A percentile compares a stretch with the other conserved stretches of the same genome.
These are phyloP conservation scores for Sistotremastrum suecicum DNA, from an alignment of 768 basidiomycete species.

Conservation along the genomic window DNA sequence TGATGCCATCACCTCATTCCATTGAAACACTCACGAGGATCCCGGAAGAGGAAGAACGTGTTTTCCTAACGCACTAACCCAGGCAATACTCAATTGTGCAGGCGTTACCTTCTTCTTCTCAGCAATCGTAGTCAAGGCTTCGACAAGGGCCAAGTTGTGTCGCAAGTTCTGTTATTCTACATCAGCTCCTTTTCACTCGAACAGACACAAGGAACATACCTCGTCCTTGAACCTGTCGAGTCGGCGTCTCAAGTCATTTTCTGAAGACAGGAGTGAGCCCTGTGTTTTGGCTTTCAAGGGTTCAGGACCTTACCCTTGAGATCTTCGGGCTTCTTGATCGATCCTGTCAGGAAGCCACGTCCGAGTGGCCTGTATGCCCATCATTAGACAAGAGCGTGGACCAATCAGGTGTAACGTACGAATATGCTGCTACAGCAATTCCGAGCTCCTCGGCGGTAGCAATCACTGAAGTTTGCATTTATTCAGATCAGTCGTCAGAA, in stretches of 20 bases:
- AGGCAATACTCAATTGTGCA: constrained; percentile 25
- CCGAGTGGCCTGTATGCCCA: constrained; percentile 31
- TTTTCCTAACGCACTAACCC: constrained; percentile 25
- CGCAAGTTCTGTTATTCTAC: constrained; percentile 19
- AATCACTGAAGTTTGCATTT: constrained; percentile 23
- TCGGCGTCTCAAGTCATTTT: constrained; percentile 25
- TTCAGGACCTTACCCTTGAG: constrained; percentile 14
- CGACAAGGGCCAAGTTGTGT: constrained; percentile 28
- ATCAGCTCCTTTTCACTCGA: constrained; percentile 6
- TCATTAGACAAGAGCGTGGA: background rate
- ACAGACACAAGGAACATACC: constrained; percentile 8
- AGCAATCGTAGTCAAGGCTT: constrained; percentile 25
- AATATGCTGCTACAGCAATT: constrained; percentile 46
- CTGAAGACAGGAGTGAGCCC: constrained; percentile 10
- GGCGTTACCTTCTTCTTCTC: constrained; percentile 26
- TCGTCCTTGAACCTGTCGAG: constrained; percentile 34
- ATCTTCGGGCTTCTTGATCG: constrained; percentile 26
- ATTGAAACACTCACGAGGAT: constrained; percentile 19
- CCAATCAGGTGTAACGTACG: constrained; percentile 15
- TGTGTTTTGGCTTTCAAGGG: background rate
- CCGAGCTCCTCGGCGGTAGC: constrained; percentile 39
- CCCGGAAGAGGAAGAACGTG: constrained; percentile 37
- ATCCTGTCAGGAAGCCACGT: constrained; percentile 36
- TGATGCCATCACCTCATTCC: too few species aligned
- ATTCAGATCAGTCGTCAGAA: background rate